Conservation (phyloP, 2,329 filamentous ascomycete genomes). For the Onygenales sp. region DNA sequence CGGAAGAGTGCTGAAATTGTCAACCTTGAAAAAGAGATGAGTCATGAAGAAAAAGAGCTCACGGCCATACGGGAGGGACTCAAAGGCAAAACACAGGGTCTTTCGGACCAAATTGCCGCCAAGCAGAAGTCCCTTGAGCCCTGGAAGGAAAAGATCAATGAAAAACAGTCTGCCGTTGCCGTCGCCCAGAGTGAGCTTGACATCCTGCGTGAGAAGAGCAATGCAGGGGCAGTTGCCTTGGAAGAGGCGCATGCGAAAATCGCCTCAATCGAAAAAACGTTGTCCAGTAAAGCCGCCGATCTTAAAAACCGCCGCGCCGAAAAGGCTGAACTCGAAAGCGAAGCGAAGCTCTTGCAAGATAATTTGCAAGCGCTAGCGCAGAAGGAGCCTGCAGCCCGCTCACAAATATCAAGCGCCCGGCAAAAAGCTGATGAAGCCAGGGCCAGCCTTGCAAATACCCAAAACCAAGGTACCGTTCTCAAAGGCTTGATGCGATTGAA, state of each 20-base stretch:
- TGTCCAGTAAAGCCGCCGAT: conserved; percentile 60
- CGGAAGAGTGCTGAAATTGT: conserved; percentile 65
- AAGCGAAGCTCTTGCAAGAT: conserved; percentile 60
- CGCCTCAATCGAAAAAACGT: conserved; percentile 59
- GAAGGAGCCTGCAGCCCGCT: conserved; percentile 72
- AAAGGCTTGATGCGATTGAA: conserved; percentile 87
- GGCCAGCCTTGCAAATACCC: conserved; percentile 77
- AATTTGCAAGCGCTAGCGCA: conserved; percentile 63
- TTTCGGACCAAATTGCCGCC: conserved; percentile 81
- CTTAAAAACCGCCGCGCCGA: conserved; percentile 67
- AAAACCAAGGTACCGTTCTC: conserved; percentile 87
- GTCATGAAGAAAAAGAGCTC: conserved; percentile 72
- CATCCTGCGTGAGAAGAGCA: conserved; percentile 82
- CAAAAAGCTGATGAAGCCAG: conserved; percentile 95
- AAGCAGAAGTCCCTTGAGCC: conserved; percentile 94
- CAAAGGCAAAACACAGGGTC: conserved; percentile 90
- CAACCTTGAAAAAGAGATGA: conserved; percentile 65
- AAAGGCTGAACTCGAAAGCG: conserved; percentile 62
- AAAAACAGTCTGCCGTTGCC: conserved; percentile 87
- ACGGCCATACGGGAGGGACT: conserved; percentile 72
- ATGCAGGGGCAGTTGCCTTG: conserved; percentile 73
- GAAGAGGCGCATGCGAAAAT: conserved; percentile 79
- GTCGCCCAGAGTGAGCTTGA: conserved; percentile 91
- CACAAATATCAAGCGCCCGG: conserved; percentile 77
- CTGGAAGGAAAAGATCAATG: conserved; percentile 94